Percentiles rank a stretch among this genome's conserved stretches.
These are phyloP conservation scores for Hordeum pubiflorum DNA, from an alignment of 202 grass and related monocot species.

Conservation along the genomic window DNA sequence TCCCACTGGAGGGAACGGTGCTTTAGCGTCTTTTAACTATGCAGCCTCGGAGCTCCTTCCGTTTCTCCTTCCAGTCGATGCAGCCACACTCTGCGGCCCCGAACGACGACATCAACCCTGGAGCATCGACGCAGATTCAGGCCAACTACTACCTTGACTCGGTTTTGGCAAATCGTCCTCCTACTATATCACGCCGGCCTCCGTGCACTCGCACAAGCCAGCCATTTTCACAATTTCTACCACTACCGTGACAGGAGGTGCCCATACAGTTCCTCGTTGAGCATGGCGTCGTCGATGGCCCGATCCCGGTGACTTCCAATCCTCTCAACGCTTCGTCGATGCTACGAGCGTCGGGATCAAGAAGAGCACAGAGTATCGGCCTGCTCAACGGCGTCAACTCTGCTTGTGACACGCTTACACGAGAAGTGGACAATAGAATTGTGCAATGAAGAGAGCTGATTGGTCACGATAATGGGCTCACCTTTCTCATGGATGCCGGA, in stretches of 20 bases:
- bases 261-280: no score
- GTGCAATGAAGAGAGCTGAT: neutral
- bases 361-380: neutral
- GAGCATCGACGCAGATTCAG: no score
- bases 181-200: no score
- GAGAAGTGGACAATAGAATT: neutral
- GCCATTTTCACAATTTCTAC: no score
- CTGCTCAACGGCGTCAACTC: neutral
- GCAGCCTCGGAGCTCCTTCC: neutral
- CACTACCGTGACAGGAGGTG: no score
- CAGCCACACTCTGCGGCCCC: no score
- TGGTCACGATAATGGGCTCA: no score
- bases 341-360: neutral
- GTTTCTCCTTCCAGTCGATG: neutral
- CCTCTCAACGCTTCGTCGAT: neutral
- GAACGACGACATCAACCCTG: no score
- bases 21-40: neutral
- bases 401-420: neutral
- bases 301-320: neutral
- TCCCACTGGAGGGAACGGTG: neutral
- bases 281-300: neutral
- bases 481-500: no score
- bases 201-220: no score
- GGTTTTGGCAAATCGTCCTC: no score
- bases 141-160: no score